Evolutionary conservation across 345 rosid genomes (phyloP).

Genomic region (Aquilaria sinensis): DNA sequence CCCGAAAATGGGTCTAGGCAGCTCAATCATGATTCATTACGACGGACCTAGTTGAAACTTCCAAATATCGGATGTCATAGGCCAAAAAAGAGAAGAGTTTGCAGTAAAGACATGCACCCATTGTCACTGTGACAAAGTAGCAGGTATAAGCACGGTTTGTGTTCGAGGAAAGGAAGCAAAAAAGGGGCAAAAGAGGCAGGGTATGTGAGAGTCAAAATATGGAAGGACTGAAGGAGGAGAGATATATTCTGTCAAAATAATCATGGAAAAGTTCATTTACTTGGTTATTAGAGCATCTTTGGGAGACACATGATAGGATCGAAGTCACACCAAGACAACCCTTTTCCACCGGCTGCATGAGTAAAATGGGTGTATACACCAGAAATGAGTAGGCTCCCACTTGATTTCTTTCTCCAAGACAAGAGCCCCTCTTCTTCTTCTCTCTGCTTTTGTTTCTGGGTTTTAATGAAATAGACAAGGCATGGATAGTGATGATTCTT

Average conservation of each 20-base stretch:
- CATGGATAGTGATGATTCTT: too few species aligned
- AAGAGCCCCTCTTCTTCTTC: constrained; percentile 15
- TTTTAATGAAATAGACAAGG: too few species aligned
- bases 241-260: constrained; percentile 23
- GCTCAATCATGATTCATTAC: too few species aligned
- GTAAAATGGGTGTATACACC: not conserved
- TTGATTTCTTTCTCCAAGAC: not conserved
- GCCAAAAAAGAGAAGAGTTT: too few species aligned
- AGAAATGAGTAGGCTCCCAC: not conserved
- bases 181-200: not conserved
- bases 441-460: constrained; percentile 12
- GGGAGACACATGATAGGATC: not conserved
- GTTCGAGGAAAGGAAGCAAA: not conserved
- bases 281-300: constrained; percentile 8
- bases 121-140: constrained; percentile 5
- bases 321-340: constrained; percentile 27
- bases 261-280: constrained; percentile 12
- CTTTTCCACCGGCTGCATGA: constrained; percentile 10
- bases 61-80: too few species aligned
- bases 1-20: too few species aligned
- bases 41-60: too few species aligned
- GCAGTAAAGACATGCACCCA: too few species aligned
- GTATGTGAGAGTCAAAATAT: constrained; percentile 8
- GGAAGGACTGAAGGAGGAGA: not conserved
- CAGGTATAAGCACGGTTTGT: constrained; percentile 3